Conservation (phyloP, 768 basidiomycete genomes). For the Atractiella rhizophila region DNA sequence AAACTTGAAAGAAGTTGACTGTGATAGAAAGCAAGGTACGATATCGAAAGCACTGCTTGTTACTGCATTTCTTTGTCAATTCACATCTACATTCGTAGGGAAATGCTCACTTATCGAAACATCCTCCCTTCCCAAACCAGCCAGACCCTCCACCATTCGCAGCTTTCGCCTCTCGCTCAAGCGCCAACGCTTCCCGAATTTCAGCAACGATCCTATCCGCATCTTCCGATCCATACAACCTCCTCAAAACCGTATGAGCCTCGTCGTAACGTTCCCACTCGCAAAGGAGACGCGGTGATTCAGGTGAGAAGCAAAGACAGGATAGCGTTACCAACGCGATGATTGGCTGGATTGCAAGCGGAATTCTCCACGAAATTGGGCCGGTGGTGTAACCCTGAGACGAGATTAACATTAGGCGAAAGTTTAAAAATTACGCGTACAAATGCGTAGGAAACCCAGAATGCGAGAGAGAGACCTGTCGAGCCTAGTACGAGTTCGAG, state of each 20-base stretch:
- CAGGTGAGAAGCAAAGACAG: conserved; percentile 14
- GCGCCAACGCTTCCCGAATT: no score
- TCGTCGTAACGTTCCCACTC: conserved; percentile 13
- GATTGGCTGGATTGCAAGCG: conserved; percentile 12
- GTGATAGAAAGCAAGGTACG: conserved; percentile 12
- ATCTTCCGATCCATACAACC: conserved; percentile 11
- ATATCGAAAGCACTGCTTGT: conserved; percentile 15
- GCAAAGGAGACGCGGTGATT: conserved; percentile 14
- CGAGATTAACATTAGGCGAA: neutral
- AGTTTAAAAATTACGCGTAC: neutral
- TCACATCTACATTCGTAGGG: no score
- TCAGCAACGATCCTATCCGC: conserved; percentile 5
- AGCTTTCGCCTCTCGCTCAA: no score
- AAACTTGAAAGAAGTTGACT: conserved; percentile 11
- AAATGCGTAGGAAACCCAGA: conserved; percentile 12
- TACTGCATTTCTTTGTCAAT: neutral
- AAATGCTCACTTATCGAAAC: no score
- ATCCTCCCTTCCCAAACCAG: no score
- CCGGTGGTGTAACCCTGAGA: conserved; percentile 6
- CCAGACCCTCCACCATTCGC: no score
- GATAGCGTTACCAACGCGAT: conserved; percentile 11
- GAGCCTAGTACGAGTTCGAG: conserved; percentile 11
- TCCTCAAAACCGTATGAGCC: conserved; percentile 7
- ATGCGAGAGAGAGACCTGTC: conserved; percentile 13
- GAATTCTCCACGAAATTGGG: neutral